Evolutionary conservation across 2,329 filamentous ascomycete species (phyloP), one percentile per base, ranked within the genome.

Genomic region (Curvularia spicifera): DNA sequence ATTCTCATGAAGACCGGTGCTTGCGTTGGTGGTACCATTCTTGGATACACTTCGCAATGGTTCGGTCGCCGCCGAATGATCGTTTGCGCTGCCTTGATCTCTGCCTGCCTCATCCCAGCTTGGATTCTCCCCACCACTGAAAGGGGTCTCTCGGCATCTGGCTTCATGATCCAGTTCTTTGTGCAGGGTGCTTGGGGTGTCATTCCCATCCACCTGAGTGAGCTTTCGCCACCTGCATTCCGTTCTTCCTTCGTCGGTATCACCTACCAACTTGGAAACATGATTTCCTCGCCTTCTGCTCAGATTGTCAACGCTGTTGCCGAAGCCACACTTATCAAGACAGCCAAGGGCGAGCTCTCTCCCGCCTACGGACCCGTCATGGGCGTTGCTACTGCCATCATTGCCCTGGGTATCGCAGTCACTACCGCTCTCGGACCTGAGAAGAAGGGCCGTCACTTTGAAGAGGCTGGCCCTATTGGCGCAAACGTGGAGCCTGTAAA

Each of bases 1-100:
- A 93, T 93, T 65, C 77, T 93, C 57, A 92, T 91, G 87, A 93
- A 93, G 78, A 87, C 84, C 1, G 90, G 91, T 26, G 89, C 90
- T 43, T 90, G 89, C 66, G 85, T 91, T 1, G 90, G 89, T 33
- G 89, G 89, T 26, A 88, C 87, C 42, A 85, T 89, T 60, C 84
- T 91, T 58, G 91, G 91, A 22, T 93, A 93, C 73, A 68, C 87
- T 7, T 91, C 88, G 7, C 90, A 94, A 71, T 91, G 88, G 71
- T 78, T 92, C 47, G 91, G 91, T 13, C 89, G 91, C 33, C 87
- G 91, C 26, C 83, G 88, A 39, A 84, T 86, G 52, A 91, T 91
- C 71, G 83, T 90, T 55, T 74, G 79, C 43, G 81, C 87, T 0
- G 83, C 86, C 12, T 63, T 90, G 57, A 78, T 88, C 57, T 87